Conservation (phyloP, 768 basidiomycete genomes). For the Tephrocybe sp. region DNA sequence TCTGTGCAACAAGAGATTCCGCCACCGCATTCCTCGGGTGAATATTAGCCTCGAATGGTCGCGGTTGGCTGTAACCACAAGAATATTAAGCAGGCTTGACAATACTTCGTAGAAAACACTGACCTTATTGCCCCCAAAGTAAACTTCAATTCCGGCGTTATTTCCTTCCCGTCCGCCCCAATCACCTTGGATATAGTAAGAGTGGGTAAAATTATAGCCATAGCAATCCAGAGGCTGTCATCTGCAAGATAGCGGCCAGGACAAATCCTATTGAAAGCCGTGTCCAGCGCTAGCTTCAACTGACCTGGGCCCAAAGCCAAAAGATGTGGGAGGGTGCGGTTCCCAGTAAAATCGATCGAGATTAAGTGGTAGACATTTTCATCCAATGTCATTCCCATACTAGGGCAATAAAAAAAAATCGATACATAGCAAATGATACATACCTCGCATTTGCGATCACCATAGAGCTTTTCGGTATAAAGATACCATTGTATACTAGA, state of each 20-base stretch:
- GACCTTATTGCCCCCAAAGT: not conserved
- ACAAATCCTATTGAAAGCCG: slow-evolving; percentile 19
- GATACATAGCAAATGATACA: no score
- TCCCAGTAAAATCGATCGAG: slow-evolving; percentile 13
- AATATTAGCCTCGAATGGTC: slow-evolving; percentile 6
- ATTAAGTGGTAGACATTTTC: slow-evolving; percentile 12
- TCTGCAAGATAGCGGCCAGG: slow-evolving; percentile 25
- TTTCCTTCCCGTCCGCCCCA: slow-evolving; percentile 24
- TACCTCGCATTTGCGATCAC: slow-evolving; percentile 12
- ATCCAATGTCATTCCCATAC: slow-evolving; percentile 14
- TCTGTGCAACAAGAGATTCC: slow-evolving; percentile 1
- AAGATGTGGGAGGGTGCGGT: slow-evolving; percentile 8
- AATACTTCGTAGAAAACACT: not conserved
- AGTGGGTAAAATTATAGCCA: slow-evolving; percentile 24
- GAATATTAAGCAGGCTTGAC: not conserved
- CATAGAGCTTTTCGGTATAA: slow-evolving; percentile 18
- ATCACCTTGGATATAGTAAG: slow-evolving; percentile 25
- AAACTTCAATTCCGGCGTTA: slow-evolving; percentile 12
- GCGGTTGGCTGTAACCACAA: not conserved
- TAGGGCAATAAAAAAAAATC: no score
- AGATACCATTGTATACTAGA: no score
- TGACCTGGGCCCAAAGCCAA: slow-evolving; percentile 11
- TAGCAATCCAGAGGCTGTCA: no score
- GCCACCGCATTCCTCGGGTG: slow-evolving; percentile 1
- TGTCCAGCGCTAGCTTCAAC: no score